phyloP scores from a whole-genome alignment of 352 stramenopile genomes.

The Blastocystis hominis region DNA sequence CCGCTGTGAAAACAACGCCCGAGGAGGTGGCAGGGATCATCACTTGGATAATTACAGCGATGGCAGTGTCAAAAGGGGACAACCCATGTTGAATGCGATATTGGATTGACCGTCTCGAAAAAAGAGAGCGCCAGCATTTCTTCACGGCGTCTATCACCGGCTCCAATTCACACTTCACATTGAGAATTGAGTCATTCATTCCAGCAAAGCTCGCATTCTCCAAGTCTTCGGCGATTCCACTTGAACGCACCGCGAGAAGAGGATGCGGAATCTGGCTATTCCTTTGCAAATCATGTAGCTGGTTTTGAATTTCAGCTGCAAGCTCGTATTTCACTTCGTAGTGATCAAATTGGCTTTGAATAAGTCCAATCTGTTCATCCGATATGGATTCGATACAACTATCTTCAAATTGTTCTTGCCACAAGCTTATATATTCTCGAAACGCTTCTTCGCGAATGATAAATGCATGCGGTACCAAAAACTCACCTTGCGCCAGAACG shows the following conservation, averaged over 20 bases:
- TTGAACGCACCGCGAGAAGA: conserved; percentile 45
- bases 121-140: conserved; percentile 49
- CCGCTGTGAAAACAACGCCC: conserved; percentile 43
- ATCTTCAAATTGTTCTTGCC: not conserved
- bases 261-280: not conserved
- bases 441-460: conserved; percentile 41
- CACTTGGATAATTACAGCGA: conserved; percentile 48
- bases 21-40: conserved; percentile 39
- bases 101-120: conserved; percentile 9
- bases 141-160: conserved; percentile 6
- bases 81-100: conserved; percentile 51
- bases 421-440: not conserved
- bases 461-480: conserved; percentile 35
- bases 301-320: conserved; percentile 22
- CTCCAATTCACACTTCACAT: conserved; percentile 20
- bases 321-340: conserved; percentile 35
- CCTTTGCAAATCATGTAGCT: conserved; percentile 4
- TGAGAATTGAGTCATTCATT: conserved; percentile 55
- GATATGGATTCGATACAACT: not conserved
- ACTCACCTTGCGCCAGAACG: conserved; percentile 33
- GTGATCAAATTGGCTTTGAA: conserved; percentile 10
- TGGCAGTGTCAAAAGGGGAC: conserved; percentile 39
- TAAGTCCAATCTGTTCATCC: not conserved
- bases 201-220: conserved; percentile 50
- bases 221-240: conserved; percentile 42